Evolutionary conservation across 495 filamentous ascomycete genomes (phyloP), one percentile per base, ranked within the genome.

Genomic region (Penicillium simplicissimum): DNA sequence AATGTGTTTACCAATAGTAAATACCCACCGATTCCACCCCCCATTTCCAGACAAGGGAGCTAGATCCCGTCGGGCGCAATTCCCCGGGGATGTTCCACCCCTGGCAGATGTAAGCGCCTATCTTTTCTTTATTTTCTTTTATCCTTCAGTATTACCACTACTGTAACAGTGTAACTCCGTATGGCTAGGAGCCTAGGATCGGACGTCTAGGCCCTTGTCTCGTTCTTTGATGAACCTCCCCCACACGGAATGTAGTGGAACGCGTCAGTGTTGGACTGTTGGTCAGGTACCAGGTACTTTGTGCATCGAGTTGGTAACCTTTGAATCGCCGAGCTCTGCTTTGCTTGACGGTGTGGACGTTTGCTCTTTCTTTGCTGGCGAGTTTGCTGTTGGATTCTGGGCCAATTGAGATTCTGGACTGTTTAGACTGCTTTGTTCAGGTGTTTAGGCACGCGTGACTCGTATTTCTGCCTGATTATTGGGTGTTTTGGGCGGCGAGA

Each of bases 401-500:
- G 15, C 28, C n/a, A 28, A 19, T 25, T 14, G 28, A 33, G 17
- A 25, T 1, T 10, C 21, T 5, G 55, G 59, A 37, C 19, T 65
- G 53, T 47, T 58, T 38, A 2, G 23, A 21, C 40, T 63, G 52
- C 55, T 47, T 60, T 36, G 45, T 63, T 60, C 28, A 31, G 28
- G 28, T 56, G 64, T 57, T 21, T 8, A 14, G 48, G 48, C 38
- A 25, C 54, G 33, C 52, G 33, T 33, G 9, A 3, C 7, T 1
- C n/a, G 23, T 23, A 47, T 64, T 34, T 52, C 43, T 64, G 43
- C 43, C 19, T 57, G 52, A 43, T 59, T 57, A 45, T 45, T 45
- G 10, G 17, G 42, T 8, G 19, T 25, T 31, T 45, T 66, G 60
- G 55, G 36, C 40, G 31, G 55, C 40, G 58, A 68, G 61, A 69